Percentiles rank a stretch among this genome's conserved stretches.
phyloP scores from a whole-genome alignment of 176 grass and related monocot species.

The Eleusine indica region DNA sequence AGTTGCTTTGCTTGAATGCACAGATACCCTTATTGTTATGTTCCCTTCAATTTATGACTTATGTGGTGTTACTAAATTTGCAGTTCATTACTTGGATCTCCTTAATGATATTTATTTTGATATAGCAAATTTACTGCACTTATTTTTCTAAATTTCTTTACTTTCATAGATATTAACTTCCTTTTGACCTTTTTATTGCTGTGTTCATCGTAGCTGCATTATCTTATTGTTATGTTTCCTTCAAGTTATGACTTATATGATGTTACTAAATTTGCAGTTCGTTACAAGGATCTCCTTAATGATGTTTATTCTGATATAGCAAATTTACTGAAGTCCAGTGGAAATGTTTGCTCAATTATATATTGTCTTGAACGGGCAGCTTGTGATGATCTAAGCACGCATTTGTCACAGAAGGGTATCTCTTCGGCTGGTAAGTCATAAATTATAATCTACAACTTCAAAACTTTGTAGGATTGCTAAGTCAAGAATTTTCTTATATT shows the following conservation, averaged over 20 bases:
- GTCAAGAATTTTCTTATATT: conserved; percentile 23
- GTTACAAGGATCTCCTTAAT: conserved; percentile 95
- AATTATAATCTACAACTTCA: conserved; percentile 25
- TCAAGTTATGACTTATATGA: conserved; percentile 28
- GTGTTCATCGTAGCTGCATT: neutral
- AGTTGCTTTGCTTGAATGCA: conserved; percentile 4
- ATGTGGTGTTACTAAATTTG: conserved; percentile 41
- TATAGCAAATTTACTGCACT: conserved; percentile 65
- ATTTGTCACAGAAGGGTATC: conserved; percentile 70
- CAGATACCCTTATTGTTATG: neutral
- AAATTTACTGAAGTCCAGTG: conserved; percentile 77
- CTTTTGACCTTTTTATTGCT: conserved; percentile 1
- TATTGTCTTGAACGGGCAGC: conserved; percentile 91
- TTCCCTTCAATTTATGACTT: conserved; percentile 25
- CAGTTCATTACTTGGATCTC: conserved; percentile 99
- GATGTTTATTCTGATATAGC: conserved; percentile 78
- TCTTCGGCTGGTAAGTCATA: conserved; percentile 65
- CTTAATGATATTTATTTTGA: conserved; percentile 79
- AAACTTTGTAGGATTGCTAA: conserved; percentile 26
- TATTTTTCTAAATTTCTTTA: neutral
- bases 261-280: conserved; percentile 69
- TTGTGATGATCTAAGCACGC: conserved; percentile 81
- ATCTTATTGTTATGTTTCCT: neutral
- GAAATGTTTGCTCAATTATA: conserved; percentile 87
- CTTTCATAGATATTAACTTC: conserved; percentile 3